Percentiles rank a stretch among this genome's conserved stretches.
Evolutionary conservation across 371 early-diverging fungal genomes (phyloP).

Genomic region (Mortierella sp.): DNA sequence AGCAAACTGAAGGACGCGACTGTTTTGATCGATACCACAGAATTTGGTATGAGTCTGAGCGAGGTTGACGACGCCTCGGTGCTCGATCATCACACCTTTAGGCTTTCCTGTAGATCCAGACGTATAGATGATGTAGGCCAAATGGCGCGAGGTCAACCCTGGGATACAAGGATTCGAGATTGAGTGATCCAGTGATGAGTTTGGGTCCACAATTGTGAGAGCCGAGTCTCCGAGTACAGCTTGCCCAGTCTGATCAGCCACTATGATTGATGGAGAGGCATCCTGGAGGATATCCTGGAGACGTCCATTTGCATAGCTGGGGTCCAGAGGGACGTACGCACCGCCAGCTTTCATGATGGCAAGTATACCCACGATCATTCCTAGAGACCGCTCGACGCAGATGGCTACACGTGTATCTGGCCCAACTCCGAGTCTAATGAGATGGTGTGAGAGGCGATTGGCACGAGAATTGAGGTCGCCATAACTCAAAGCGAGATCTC

Average conservation of each 20-base stretch:
- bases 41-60: not conserved
- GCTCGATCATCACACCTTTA: slow-evolving; percentile 24
- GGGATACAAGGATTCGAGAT: not conserved
- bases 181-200: not conserved
- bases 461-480: too few species aligned
- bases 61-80: slow-evolving; percentile 7
- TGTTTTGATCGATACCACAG: not conserved
- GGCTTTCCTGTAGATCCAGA: slow-evolving; percentile 20
- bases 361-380: not conserved
- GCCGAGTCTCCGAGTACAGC: too few species aligned
- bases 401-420: not conserved
- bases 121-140: slow-evolving; percentile 50
- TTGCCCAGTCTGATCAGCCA: not conserved
- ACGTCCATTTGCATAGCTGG: slow-evolving; percentile 1
- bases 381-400: not conserved
- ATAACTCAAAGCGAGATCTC: too few species aligned
- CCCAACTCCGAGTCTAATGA: not conserved
- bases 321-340: slow-evolving; percentile 4
- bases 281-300: not conserved
- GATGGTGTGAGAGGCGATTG: not conserved
- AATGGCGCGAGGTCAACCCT: not conserved
- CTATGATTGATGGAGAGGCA: not conserved
- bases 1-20: slow-evolving; percentile 4
- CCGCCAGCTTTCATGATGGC: slow-evolving; percentile 5
- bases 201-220: slow-evolving; percentile 1